These are phyloP conservation scores for Brassica juncea DNA, from an alignment of 345 rosid species.

Conservation along the genomic window DNA sequence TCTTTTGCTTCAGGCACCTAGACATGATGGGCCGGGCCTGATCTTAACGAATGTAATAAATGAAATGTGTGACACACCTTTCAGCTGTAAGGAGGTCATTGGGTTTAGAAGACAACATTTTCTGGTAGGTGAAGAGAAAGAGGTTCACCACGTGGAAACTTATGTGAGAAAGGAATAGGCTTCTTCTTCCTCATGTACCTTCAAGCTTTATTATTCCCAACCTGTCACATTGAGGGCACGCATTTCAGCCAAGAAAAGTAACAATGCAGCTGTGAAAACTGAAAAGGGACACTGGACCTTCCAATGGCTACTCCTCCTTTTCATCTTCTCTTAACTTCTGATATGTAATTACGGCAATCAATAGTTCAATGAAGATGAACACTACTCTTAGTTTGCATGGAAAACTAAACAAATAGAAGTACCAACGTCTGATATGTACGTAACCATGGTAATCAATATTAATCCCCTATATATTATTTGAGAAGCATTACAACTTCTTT, in stretches of 20 bases:
- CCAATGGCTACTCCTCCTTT: constrained; percentile 59
- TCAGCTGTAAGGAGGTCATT: constrained; percentile 89
- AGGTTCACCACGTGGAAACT: constrained; percentile 90
- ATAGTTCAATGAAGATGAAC: not conserved
- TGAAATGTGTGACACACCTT: constrained; percentile 50
- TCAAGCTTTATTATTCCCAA: constrained; percentile 93
- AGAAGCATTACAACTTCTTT: too few species aligned
- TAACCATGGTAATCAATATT: too few species aligned
- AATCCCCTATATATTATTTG: too few species aligned
- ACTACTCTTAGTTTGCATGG: not conserved
- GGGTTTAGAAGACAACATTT: constrained; percentile 91
- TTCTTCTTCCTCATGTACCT: constrained; percentile 94
- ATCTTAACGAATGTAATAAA: not conserved
- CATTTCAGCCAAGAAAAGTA: constrained; percentile 30
- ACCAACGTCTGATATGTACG: not conserved
- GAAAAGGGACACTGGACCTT: constrained; percentile 50
- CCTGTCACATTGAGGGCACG: constrained; percentile 50
- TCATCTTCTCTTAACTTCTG: too few species aligned
- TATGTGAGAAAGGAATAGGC: constrained; percentile 74
- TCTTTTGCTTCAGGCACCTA: too few species aligned
- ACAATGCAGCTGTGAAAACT: not conserved
- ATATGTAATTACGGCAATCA: not conserved
- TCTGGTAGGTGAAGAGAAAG: constrained; percentile 86
- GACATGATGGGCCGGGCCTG: too few species aligned
- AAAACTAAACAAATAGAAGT: not conserved